phyloP scores from a whole-genome alignment of 352 stramenopile genomes.

The Saprolegnia parasitica region DNA sequence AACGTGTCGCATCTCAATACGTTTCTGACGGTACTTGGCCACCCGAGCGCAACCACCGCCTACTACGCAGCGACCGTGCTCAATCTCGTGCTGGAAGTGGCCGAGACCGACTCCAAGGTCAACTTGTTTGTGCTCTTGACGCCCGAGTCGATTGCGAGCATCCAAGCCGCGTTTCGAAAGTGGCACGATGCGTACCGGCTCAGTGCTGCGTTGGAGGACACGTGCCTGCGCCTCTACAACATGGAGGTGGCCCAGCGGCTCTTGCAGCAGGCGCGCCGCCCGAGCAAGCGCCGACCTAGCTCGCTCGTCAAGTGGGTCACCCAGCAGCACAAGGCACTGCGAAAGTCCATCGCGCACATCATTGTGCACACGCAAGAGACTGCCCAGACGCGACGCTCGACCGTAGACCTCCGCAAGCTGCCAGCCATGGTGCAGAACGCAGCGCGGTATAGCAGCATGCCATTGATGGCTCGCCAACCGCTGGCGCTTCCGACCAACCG shows the following conservation, averaged over 20 bases:
- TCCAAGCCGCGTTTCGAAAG: not conserved
- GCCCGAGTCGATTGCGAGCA: constrained; percentile 8
- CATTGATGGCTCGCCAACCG: not conserved
- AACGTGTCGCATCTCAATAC: constrained; percentile 5
- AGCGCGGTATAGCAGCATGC: not conserved
- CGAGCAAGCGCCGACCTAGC: not conserved
- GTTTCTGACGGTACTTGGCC: constrained; percentile 6
- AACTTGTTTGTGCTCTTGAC: constrained; percentile 21
- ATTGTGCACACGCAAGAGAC: not conserved
- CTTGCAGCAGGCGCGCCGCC: not conserved
- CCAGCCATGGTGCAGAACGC: not conserved
- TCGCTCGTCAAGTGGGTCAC: not conserved
- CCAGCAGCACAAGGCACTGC: not conserved
- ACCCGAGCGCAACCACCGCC: constrained; percentile 10
- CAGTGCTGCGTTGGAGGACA: constrained; percentile 15
- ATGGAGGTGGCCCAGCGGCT: constrained; percentile 12
- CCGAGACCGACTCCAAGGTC: not conserved
- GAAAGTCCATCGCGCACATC: not conserved
- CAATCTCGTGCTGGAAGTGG: constrained; percentile 2
- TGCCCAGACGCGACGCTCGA: not conserved
- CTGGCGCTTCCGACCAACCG: too few species aligned
- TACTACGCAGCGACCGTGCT: not conserved
- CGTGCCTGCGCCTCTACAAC: constrained; percentile 10
- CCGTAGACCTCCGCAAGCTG: not conserved
- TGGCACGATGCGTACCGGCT: constrained; percentile 7